phyloP scores from a whole-genome alignment of 139 green algal species.

The Edaphochlamys debaryana region DNA sequence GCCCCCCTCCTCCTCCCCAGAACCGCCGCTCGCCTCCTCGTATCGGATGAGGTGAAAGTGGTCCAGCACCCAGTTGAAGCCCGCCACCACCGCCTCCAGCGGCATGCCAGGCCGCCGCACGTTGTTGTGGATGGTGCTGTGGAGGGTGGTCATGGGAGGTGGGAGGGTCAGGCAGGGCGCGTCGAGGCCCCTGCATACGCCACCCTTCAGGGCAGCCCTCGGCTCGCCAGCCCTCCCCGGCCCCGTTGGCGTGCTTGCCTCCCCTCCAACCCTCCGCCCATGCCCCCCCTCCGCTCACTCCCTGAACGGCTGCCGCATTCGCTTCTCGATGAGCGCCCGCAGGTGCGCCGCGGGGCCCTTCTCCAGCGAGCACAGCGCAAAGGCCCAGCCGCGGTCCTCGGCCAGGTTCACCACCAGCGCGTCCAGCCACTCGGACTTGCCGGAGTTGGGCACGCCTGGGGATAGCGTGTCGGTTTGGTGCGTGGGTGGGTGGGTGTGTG shows the following conservation, averaged over 20 bases:
- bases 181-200: no score
- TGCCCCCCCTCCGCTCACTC: conserved; percentile 38
- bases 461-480: background rate
- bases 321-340: conserved; percentile 92
- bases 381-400: conserved; percentile 82
- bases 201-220: no score
- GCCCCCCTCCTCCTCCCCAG: no score
- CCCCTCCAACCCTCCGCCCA: no score
- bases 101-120: conserved; percentile 51
- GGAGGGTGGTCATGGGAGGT: no score
- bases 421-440: conserved; percentile 98
- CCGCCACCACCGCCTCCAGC: conserved; percentile 69
- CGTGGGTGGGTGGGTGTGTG: background rate
- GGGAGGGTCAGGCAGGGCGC: background rate
- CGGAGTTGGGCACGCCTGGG: conserved; percentile 91
- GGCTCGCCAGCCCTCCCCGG: no score
- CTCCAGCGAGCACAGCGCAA: conserved; percentile 92
- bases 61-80: conserved; percentile 83
- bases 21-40: background rate
- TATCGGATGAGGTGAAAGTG: conserved; percentile 86
- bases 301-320: conserved; percentile 81
- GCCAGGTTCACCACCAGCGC: conserved; percentile 91
- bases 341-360: conserved; percentile 86
- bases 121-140: background rate
- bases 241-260: no score